Evolutionary conservation across 2,329 filamentous ascomycete genomes (phyloP).

Genomic region (Pseudocercospora cruenta): DNA sequence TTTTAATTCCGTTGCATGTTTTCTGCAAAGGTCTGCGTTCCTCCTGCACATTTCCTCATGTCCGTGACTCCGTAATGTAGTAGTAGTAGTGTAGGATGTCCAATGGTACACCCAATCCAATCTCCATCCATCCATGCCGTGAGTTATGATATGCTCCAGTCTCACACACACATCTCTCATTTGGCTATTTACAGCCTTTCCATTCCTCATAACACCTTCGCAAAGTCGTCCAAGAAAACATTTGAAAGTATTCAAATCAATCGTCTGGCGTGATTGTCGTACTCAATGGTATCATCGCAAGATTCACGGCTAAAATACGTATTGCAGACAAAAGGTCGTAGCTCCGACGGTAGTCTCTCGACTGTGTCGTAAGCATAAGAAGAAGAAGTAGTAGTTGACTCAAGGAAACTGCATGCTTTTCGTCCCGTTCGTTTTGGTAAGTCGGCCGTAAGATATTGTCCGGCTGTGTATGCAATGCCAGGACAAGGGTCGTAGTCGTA

Average conservation of each 20-base stretch:
- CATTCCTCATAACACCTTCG: constrained; percentile 1
- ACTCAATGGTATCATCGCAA: constrained; percentile 26
- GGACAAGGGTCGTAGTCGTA: constrained; percentile 12
- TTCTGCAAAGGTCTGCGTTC: not conserved
- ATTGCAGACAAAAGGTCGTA: constrained; percentile 19
- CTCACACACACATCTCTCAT: not conserved
- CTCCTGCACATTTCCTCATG: constrained; percentile 3
- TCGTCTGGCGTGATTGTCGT: constrained; percentile 13
- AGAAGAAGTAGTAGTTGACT: not conserved
- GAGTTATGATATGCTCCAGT: not conserved
- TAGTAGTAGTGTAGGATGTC: constrained; percentile 3
- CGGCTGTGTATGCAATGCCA: constrained; percentile 3
- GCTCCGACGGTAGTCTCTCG: not conserved
- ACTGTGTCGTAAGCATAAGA: constrained; percentile 11
- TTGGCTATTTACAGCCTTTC: constrained; percentile 4
- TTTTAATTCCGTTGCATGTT: not conserved
- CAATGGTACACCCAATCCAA: not conserved
- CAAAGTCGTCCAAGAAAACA: not conserved
- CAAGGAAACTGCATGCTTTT: constrained; percentile 26
- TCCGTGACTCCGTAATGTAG: not conserved
- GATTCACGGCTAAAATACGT: constrained; percentile 24
- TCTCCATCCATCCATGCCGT: not conserved
- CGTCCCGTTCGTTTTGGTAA: constrained; percentile 21
- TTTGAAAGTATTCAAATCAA: not conserved
- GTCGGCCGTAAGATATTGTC: constrained; percentile 18